Evolutionary conservation across 768 basidiomycete genomes (phyloP), one percentile per base, ranked within the genome.

Genomic region (Podaxis sp.): DNA sequence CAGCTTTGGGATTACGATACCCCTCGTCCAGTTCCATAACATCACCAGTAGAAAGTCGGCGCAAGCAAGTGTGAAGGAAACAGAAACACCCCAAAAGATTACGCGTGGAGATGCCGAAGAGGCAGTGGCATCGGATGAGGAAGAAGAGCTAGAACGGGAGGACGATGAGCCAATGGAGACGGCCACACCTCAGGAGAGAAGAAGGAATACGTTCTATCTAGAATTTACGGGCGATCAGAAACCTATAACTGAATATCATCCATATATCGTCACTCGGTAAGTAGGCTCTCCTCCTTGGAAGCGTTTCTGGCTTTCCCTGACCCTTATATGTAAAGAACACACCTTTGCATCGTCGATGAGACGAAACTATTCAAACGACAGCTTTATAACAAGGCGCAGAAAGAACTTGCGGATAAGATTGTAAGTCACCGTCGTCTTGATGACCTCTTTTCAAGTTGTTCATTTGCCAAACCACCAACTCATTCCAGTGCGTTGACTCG

Each of bases 221-320:
- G 63, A 64, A 36, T 66, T 52, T 0, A 71, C 70, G 2, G 59
- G 66, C 19, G 66, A 44, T 9, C 24, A 64, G 19, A 65, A 64
- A 6, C 63, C 69, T 2, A 65, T 66, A 28, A 60, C 72, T 9
- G 59, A 66, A n/a, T 63, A 63, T 3, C 77, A 76, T 61, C 78
- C 78, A 2, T 76, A 76, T 44, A 66, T 79, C 39, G 68, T 76
- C 17, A 76, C 77, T 38, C 74, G 75, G 76, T 75, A 49, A 13
- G 68, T 49, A 11, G 33, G 33, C 9, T 58, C 33, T 30, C 42
- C 11, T 24, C 13, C 3, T n/a, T n/a, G 1, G 11, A 7, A 15
- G 22, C 33, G 33, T 9, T 26, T n/a, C 53, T 39, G 38, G 39
- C 17, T 36, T 48, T 13, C 52, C 4, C n/a, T 22, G 15, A 58